Evolutionary conservation across 768 basidiomycete species (phyloP), one percentile per base, ranked within the genome.

Genomic region (Tubosaeta sp.): DNA sequence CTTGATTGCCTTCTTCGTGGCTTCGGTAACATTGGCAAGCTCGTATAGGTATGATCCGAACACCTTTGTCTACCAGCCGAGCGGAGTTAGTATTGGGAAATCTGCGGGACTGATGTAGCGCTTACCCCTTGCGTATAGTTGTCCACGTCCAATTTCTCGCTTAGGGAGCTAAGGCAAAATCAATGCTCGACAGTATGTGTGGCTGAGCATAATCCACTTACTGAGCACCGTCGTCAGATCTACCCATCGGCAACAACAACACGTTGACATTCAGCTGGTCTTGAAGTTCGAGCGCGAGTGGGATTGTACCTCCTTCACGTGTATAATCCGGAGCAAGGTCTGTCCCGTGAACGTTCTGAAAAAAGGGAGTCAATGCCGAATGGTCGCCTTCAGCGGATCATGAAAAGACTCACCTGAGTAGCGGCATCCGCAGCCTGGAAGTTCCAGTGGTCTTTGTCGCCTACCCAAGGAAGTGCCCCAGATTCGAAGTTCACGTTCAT

Each of bases 211-310:
- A n/a, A n/a, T n/a, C n/a, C n/a, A n/a, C 87, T 59, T 65, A 90
- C 84, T 90, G 90, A 38, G 90, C 88, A 59, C 92, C 94, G 59
- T 96, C 93, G 64, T 96, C 91, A 1, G 89, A 90, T 49, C 91
- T 76, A 6, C 92, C 92, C 84, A 94, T 93, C 0, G 93, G 93
- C 38, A 94, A 73, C 34, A 95, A 72, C 49, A 93, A 64, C 11
- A 94, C 89, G 61, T 91, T 94, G 49, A 88, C 83, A 16, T 79
- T 78, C 31, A 95, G 73, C 25, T 78, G 58, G 94, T 86, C 27
- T 92, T 87, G 61, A 97, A n/a, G 92, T 2, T 88, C 89, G 31
- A 93, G 75, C 9, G 90, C 91, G 24, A 94, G 85, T 1, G 91
- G 91, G 56, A 94, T 90, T 3, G 87, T 87, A 1, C 93, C 93